Percentiles rank a stretch among this genome's conserved stretches.
Conservation (phyloP, 1,284 basidiomycete genomes). For the Cutaneotrichosporon sp. region DNA sequence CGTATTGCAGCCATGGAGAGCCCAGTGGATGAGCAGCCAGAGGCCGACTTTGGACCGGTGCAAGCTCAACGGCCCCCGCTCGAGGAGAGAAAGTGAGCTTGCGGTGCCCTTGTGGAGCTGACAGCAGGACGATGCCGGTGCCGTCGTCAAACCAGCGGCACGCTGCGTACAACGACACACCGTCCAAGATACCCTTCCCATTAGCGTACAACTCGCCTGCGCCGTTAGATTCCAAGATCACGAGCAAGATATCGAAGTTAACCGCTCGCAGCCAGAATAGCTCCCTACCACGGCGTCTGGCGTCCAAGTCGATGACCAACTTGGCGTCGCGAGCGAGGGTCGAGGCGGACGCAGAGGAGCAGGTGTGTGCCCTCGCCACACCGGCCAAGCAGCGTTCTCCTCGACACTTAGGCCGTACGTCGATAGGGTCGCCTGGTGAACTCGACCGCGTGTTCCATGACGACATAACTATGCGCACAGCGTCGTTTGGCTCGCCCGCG, state of each 20-base stretch:
- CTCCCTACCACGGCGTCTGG: conserved; percentile 5
- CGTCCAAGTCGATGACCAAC: conserved; percentile 44
- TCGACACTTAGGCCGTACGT: conserved; percentile 24
- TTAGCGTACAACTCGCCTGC: conserved; percentile 5
- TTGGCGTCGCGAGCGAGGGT: conserved; percentile 28
- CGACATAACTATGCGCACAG: conserved; percentile 41
- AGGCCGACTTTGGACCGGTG: background rate
- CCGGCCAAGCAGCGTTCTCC: conserved; percentile 3
- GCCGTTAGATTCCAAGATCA: conserved; percentile 7
- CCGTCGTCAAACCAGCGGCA: conserved; percentile 19
- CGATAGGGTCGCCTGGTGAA: conserved; percentile 41
- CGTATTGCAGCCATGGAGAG: conserved; percentile 16
- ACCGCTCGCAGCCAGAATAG: background rate
- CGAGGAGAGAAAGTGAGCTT: conserved; percentile 35
- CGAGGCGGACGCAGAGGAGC: conserved; percentile 19
- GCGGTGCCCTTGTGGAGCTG: background rate
- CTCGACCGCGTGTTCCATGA: conserved; percentile 23
- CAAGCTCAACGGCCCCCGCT: conserved; percentile 20
- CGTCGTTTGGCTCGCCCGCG: conserved; percentile 25
- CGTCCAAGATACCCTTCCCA: conserved; percentile 41
- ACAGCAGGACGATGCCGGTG: conserved; percentile 26
- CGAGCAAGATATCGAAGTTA: conserved; percentile 8
- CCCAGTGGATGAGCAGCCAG: conserved; percentile 1
- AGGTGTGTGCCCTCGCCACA: background rate
- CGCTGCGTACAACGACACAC: conserved; percentile 38